Conservation (phyloP, 1,139 yeast species). For the Suhomyces bokatorum region DNA sequence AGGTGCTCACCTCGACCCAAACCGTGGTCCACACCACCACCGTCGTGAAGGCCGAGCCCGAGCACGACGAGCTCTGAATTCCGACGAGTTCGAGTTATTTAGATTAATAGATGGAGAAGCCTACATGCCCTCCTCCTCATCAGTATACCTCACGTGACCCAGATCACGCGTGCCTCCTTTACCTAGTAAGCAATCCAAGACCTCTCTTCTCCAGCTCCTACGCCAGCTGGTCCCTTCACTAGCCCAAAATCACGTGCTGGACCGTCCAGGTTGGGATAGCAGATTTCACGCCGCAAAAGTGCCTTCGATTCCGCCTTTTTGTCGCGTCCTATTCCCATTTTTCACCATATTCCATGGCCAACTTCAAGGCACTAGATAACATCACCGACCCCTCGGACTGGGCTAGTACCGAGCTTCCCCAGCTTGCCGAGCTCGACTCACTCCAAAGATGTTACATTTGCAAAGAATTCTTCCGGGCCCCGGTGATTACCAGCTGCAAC, state of each 20-base stretch:
- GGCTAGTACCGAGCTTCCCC: conserved; percentile 53
- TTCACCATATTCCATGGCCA: conserved; percentile 1
- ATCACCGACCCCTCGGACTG: conserved; percentile 76
- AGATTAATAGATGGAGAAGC: not conserved
- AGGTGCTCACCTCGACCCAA: not conserved
- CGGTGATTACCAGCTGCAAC: conserved; percentile 82
- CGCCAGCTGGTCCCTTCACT: too few relatives aligned
- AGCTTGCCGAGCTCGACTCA: conserved; percentile 62
- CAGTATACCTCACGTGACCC: not conserved
- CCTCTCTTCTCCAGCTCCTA: too few relatives aligned
- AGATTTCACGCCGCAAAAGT: too few relatives aligned
- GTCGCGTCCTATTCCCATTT: not conserved
- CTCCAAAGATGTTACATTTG: conserved; percentile 87
- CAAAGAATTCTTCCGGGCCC: conserved; percentile 78
- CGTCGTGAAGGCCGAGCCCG: conserved; percentile 7
- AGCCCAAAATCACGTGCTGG: too few relatives aligned
- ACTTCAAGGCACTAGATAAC: conserved; percentile 19
- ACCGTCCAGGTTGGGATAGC: too few relatives aligned
- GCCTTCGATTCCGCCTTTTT: not conserved
- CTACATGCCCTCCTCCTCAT: not conserved
- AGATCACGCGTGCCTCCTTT: not conserved
- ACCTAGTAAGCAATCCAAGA: too few relatives aligned
- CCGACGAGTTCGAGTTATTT: not conserved
- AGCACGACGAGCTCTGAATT: conserved; percentile 24
- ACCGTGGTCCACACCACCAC: not conserved